Evolutionary conservation across 164 flowering plant species (phyloP).

Genomic region (Magnolia changhungtana): DNA sequence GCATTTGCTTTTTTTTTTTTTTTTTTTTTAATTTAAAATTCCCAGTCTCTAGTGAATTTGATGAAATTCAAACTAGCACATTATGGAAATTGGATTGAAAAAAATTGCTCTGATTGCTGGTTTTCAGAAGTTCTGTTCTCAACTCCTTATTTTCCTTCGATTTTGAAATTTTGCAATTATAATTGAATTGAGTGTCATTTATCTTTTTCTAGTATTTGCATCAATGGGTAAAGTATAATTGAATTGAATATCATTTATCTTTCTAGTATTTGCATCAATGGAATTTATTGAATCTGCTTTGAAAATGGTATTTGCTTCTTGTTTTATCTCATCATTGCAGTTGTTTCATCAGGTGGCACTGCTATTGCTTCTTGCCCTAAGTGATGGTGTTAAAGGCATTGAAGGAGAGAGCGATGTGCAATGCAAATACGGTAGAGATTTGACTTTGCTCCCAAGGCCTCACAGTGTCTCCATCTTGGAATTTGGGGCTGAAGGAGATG

Average conservation of each 20-base stretch:
- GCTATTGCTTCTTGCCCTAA: constrained; percentile 54
- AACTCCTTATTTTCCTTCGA: background rate
- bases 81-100: background rate
- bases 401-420: constrained; percentile 35
- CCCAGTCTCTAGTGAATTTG: background rate
- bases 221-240: background rate
- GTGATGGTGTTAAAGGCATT: constrained; percentile 25
- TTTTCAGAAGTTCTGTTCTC: too few relatives aligned
- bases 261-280: background rate
- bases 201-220: background rate
- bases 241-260: background rate
- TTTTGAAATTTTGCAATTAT: background rate
- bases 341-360: constrained; percentile 44
- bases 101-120: background rate
- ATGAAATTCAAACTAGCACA: background rate
- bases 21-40: too few relatives aligned
- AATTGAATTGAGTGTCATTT: background rate
- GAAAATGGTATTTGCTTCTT: background rate
- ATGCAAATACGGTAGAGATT: constrained; percentile 40
- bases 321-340: background rate
- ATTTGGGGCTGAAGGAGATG: constrained; percentile 97
- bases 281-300: background rate
- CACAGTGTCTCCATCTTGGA: constrained; percentile 90
- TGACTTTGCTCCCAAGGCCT: constrained; percentile 63
- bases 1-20: background rate